phyloP scores from a whole-genome alignment of 2,329 filamentous ascomycete species.

The Blastomyces emzantsi region DNA sequence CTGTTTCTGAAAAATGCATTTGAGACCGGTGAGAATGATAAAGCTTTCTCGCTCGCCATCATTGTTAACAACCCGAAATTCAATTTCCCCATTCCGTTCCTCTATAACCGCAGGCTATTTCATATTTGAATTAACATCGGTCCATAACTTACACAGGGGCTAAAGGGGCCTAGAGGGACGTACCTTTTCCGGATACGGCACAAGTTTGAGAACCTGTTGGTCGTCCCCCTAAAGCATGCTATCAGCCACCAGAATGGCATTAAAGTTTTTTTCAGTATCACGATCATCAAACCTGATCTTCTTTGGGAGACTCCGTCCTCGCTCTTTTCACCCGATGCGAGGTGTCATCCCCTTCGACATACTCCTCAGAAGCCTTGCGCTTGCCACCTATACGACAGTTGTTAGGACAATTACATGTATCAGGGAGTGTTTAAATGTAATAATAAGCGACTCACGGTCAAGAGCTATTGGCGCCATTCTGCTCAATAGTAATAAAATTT shows the following conservation, averaged over 20 bases:
- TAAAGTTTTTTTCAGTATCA: background rate
- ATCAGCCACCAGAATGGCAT: background rate
- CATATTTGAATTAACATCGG: slow-evolving; percentile 20
- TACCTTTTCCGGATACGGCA: slow-evolving; percentile 86
- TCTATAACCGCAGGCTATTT: slow-evolving; percentile 75
- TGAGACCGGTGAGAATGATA: slow-evolving; percentile 89
- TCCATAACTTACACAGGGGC: background rate
- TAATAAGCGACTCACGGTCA: slow-evolving; percentile 25
- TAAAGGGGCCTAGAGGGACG: slow-evolving; percentile 14
- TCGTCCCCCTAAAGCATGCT: slow-evolving; percentile 29
- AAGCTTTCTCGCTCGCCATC: slow-evolving; percentile 79
- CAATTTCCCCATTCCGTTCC: slow-evolving; percentile 87
- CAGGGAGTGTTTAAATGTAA: too few species aligned
- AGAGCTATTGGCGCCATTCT: slow-evolving; percentile 23
- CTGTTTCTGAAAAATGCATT: slow-evolving; percentile 98
- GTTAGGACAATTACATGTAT: background rate
- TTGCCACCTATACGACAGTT: slow-evolving; percentile 27
- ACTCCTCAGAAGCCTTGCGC: slow-evolving; percentile 44
- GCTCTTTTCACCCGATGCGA: slow-evolving; percentile 41
- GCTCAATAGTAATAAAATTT: slow-evolving; percentile 1
- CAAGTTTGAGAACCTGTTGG: slow-evolving; percentile 51
- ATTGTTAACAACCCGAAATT: slow-evolving; percentile 97
- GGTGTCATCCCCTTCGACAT: slow-evolving; percentile 33
- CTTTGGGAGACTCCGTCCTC: slow-evolving; percentile 39
- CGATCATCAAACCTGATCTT: slow-evolving; percentile 22